phyloP scores from a whole-genome alignment of 345 rosid genomes.

The Salix udensis region DNA sequence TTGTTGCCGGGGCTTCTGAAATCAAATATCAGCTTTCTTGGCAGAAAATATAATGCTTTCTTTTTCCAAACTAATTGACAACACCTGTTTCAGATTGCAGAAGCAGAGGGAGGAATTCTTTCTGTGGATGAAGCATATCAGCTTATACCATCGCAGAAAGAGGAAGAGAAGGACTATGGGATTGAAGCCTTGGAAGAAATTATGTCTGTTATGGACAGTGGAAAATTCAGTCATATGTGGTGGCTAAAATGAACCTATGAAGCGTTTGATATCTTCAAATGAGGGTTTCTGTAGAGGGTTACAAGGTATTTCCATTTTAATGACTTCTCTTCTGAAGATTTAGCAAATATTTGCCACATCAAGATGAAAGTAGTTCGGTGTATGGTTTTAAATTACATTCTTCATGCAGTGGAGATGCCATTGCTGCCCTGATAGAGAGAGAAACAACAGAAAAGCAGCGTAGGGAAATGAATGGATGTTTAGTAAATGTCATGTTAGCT shows the following conservation, averaged over 20 bases:
- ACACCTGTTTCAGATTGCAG: slow-evolving; percentile 60
- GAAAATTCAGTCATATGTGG: slow-evolving; percentile 88
- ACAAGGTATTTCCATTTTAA: slow-evolving; percentile 81
- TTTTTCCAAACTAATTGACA: background rate
- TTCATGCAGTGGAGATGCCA: slow-evolving; percentile 57
- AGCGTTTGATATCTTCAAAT: slow-evolving; percentile 83
- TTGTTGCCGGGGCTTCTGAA: background rate
- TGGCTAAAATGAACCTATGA: slow-evolving; percentile 95
- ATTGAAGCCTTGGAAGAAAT: slow-evolving; percentile 95
- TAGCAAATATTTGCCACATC: slow-evolving; percentile 73
- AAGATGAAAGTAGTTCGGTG: slow-evolving; percentile 58
- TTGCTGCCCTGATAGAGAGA: slow-evolving; percentile 56
- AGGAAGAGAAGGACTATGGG: slow-evolving; percentile 94
- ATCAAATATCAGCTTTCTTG: slow-evolving; percentile 1
- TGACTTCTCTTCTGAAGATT: slow-evolving; percentile 68
- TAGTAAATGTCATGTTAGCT: slow-evolving; percentile 71
- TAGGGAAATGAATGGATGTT: slow-evolving; percentile 90
- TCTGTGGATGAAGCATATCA: slow-evolving; percentile 97
- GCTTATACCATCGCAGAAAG: slow-evolving; percentile 87
- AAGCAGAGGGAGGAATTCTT: slow-evolving; percentile 98
- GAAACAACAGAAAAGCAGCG: slow-evolving; percentile 82
- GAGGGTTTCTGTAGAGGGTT: slow-evolving; percentile 97
- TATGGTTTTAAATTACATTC: slow-evolving; percentile 70
- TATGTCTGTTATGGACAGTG: slow-evolving; percentile 95
- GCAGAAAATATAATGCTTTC: background rate